These are phyloP conservation scores for Lagerstroemia speciosa DNA, from an alignment of 345 rosid species.

Conservation along the genomic window DNA sequence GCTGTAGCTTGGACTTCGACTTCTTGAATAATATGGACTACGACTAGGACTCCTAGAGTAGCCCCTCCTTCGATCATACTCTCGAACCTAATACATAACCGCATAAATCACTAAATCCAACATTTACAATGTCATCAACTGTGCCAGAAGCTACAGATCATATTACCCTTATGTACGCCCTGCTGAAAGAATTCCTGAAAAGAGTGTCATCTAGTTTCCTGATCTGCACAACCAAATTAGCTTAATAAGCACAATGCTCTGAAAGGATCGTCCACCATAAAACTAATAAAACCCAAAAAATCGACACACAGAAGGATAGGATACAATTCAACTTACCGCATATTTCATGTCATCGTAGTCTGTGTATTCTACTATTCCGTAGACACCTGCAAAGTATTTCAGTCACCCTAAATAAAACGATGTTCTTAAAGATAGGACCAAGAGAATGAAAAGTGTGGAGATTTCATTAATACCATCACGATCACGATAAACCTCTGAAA, in stretches of 20 bases:
- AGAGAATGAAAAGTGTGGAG: neutral
- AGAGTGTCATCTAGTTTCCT: slow-evolving; percentile 80
- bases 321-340: slow-evolving; percentile 53
- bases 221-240: slow-evolving; percentile 31
- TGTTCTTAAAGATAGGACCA: neutral
- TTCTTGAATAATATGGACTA: slow-evolving; percentile 37
- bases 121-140: neutral
- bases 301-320: neutral
- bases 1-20: slow-evolving; percentile 32
- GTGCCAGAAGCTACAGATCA: neutral
- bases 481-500: slow-evolving; percentile 83
- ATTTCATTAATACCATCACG: slow-evolving; percentile 51
- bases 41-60: slow-evolving; percentile 61
- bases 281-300: neutral
- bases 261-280: neutral
- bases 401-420: neutral
- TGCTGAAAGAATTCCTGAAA: slow-evolving; percentile 83
- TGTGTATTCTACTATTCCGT: slow-evolving; percentile 85
- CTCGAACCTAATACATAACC: slow-evolving; percentile 49
- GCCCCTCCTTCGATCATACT: slow-evolving; percentile 49
- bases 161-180: slow-evolving; percentile 69
- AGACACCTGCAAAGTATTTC: slow-evolving; percentile 47
- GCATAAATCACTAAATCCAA: neutral
- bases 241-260: slow-evolving; percentile 8
- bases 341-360: slow-evolving; percentile 89